These are phyloP conservation scores for Oryza coarctata DNA, from an alignment of 176 grass and related monocot genomes.

Conservation along the genomic window DNA sequence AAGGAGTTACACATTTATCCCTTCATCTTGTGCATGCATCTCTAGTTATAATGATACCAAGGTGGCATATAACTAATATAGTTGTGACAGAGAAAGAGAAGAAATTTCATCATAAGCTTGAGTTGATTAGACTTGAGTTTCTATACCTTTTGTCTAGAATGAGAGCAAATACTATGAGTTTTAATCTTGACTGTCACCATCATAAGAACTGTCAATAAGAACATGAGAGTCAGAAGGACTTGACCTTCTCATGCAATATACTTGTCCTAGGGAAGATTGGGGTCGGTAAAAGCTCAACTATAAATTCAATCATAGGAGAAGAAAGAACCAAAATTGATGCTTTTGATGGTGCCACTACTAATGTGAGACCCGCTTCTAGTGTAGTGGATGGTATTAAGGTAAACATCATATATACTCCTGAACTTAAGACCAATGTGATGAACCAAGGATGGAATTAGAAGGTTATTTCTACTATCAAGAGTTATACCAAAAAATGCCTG, in stretches of 20 bases:
- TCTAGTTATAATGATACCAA: not conserved
- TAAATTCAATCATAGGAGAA: constrained; percentile 92
- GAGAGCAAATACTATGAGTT: constrained; percentile 54
- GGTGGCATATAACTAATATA: not conserved
- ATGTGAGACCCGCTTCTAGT: constrained; percentile 58
- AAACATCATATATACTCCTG: constrained; percentile 79
- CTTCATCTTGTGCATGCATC: not conserved
- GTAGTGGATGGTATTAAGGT: constrained; percentile 76
- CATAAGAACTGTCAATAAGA: constrained; percentile 64
- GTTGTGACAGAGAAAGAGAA: constrained; percentile 62
- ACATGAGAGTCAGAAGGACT: constrained; percentile 49
- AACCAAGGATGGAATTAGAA: constrained; percentile 77
- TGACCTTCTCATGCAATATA: constrained; percentile 79
- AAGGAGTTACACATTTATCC: no score
- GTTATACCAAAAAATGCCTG: constrained; percentile 75
- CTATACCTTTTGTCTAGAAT: constrained; percentile 68
- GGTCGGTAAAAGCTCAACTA: constrained; percentile 93
- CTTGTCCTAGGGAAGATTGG: constrained; percentile 87
- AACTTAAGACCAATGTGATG: constrained; percentile 67
- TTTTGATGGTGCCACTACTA: constrained; percentile 62
- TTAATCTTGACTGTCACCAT: constrained; percentile 53
- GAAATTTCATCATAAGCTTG: constrained; percentile 78
- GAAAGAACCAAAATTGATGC: constrained; percentile 62
- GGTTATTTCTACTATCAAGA: constrained; percentile 65
- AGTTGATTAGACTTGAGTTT: constrained; percentile 75